These are phyloP conservation scores for Boletus pseudopeckii DNA, from an alignment of 768 basidiomycete species.

Conservation along the genomic window DNA sequence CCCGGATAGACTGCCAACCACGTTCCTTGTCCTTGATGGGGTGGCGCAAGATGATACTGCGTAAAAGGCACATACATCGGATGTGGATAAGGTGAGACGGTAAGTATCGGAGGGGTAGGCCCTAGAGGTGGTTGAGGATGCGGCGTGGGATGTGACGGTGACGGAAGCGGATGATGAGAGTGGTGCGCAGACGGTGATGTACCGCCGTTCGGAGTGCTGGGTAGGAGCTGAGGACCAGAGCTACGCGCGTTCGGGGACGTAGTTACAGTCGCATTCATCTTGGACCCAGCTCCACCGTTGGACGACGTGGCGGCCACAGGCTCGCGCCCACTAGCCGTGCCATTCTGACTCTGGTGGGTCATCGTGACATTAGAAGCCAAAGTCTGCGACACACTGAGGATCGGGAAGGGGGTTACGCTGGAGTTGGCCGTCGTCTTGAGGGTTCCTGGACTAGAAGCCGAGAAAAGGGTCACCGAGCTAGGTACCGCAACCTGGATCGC, in stretches of 20 bases:
- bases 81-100: conserved; percentile 18
- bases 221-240: neutral
- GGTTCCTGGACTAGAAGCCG: neutral
- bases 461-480: neutral
- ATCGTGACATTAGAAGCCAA: neutral
- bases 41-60: conserved; percentile 16
- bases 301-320: neutral
- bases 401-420: conserved; percentile 19
- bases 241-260: conserved; percentile 5
- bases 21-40: conserved; percentile 17
- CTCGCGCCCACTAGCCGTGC: neutral
- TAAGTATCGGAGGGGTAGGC: conserved; percentile 15
- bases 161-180: conserved; percentile 8
- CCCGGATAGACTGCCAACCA: conserved; percentile 25
- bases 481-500: neutral
- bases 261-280: conserved; percentile 1
- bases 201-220: neutral
- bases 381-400: conserved; percentile 13
- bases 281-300: conserved; percentile 1
- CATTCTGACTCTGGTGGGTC: neutral
- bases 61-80: conserved; percentile 23
- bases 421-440: neutral
- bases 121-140: conserved; percentile 8
- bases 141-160: conserved; percentile 6
- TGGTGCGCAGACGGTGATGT: conserved; percentile 1